These are phyloP conservation scores for Blastobotrys raffinosifermentans DNA, from an alignment of 1,139 yeast genomes.

Conservation along the genomic window DNA sequence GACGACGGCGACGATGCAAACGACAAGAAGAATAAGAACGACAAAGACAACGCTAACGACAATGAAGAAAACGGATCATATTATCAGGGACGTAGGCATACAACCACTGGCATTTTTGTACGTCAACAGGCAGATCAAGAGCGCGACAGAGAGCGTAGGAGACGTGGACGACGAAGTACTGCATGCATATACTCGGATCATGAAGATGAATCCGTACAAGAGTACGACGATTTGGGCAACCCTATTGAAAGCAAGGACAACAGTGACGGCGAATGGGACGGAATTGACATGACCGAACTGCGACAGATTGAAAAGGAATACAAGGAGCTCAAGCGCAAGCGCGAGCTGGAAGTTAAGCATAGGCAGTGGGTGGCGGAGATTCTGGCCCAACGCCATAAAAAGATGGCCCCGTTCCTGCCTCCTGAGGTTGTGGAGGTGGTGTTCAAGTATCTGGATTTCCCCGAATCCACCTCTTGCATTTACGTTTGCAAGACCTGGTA, in stretches of 20 bases:
- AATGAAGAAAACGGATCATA: conserved; percentile 3
- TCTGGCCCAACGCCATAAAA: conserved; percentile 46
- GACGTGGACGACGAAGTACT: not conserved
- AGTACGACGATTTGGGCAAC: conserved; percentile 5
- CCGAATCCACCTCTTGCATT: conserved; percentile 30
- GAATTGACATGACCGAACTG: conserved; percentile 11
- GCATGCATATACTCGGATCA: conserved; percentile 1
- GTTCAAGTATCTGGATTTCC: conserved; percentile 42
- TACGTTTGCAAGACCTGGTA: conserved; percentile 61
- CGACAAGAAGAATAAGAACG: not conserved
- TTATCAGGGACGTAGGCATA: conserved; percentile 6
- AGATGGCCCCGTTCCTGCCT: conserved; percentile 43
- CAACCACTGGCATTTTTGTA: conserved; percentile 2
- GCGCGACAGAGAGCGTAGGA: not conserved
- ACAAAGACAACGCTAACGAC: not conserved
- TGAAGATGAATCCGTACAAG: conserved; percentile 7
- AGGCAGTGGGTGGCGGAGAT: conserved; percentile 45
- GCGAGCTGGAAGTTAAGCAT: conserved; percentile 9
- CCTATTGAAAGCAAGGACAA: conserved; percentile 7
- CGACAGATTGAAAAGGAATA: conserved; percentile 9
- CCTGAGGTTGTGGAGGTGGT: conserved; percentile 49
- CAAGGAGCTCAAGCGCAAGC: conserved; percentile 6
- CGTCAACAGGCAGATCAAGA: no score
- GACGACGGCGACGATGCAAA: not conserved
- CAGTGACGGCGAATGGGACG: conserved; percentile 6